Conservation (phyloP, 441 rosid species). For the Aleurites moluccanus region DNA sequence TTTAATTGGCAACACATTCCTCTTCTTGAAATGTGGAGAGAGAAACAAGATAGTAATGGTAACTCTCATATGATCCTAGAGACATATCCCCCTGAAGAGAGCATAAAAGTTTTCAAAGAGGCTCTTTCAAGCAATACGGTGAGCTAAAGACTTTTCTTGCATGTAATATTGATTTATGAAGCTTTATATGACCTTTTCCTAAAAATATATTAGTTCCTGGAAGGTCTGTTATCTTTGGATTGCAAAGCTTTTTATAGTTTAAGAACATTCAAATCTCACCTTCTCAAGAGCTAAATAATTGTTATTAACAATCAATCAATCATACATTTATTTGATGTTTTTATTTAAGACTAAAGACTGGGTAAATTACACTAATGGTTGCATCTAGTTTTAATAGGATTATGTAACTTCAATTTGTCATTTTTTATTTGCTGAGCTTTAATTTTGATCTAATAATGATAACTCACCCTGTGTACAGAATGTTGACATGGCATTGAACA, state of each 20-base stretch:
- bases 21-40: constrained; percentile 79
- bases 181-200: neutral
- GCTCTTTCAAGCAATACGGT: constrained; percentile 77
- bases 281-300: neutral
- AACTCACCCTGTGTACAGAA: too few species aligned
- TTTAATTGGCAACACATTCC: constrained; percentile 76
- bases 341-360: neutral
- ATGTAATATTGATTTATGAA: constrained; percentile 6
- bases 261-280: neutral
- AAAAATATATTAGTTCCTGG: neutral
- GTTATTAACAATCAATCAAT: neutral
- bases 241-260: neutral
- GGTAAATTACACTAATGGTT: too few species aligned
- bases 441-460: too few species aligned
- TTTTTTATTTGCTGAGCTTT: too few species aligned
- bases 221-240: neutral
- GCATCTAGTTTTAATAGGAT: too few species aligned
- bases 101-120: constrained; percentile 53
- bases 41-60: constrained; percentile 50
- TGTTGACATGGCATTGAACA: too few species aligned
- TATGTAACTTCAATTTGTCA: too few species aligned
- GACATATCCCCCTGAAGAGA: constrained; percentile 58
- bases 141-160: constrained; percentile 28
- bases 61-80: constrained; percentile 56
- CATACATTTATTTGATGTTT: neutral